Conservation (phyloP, 441 rosid genomes). For the Dalechampia spathulata region DNA sequence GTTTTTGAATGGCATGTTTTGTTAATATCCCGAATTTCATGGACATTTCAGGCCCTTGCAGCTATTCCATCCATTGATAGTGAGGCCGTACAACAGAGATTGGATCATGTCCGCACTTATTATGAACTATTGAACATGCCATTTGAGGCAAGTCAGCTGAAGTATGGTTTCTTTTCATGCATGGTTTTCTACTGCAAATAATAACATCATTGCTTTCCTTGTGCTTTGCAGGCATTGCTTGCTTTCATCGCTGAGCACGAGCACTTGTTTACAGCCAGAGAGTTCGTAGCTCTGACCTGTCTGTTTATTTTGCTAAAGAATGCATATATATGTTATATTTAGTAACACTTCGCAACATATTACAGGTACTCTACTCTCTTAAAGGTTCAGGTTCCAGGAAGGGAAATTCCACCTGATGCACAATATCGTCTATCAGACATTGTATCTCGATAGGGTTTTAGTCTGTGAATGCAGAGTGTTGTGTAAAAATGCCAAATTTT, state of each 20-base stretch:
- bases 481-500: neutral
- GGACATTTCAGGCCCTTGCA: conserved; percentile 64
- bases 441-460: conserved; percentile 35
- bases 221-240: conserved; percentile 64
- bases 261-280: conserved; percentile 55
- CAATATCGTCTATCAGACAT: conserved; percentile 49
- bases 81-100: conserved; percentile 60
- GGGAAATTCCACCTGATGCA: conserved; percentile 75
- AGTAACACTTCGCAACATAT: neutral
- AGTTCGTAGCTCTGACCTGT: conserved; percentile 42
- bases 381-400: conserved; percentile 70
- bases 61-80: conserved; percentile 84
- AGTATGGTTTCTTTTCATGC: neutral
- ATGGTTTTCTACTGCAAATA: conserved; percentile 1
- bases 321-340: neutral
- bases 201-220: conserved; percentile 6
- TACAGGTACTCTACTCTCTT: conserved; percentile 59
- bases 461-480: neutral
- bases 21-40: neutral
- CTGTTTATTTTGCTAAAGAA: neutral
- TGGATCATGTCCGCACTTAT: conserved; percentile 87
- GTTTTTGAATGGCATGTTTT: too few species aligned
- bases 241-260: conserved; percentile 79
- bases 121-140: conserved; percentile 95
- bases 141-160: conserved; percentile 59